Evolutionary conservation across 768 basidiomycete species (phyloP), one percentile per base, ranked within the genome.

Genomic region (Antrodiella citrinella): DNA sequence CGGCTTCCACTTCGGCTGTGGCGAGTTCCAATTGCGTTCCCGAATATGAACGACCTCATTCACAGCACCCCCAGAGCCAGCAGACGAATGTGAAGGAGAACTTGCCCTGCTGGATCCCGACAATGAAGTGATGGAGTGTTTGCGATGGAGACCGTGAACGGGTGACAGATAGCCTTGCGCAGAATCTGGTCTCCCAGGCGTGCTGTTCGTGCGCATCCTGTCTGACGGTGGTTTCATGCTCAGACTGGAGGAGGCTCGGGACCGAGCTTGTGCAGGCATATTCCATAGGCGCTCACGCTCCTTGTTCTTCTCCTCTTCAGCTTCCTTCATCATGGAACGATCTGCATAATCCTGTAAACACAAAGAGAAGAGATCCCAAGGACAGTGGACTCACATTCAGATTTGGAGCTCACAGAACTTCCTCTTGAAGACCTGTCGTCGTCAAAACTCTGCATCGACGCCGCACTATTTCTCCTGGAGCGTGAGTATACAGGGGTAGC

Each of bases 1-100:
- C 15, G 19, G 21, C n/a, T 43, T 46, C 81, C 81, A 82, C 49
- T 68, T 72, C 9, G 78, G 81, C 30, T 72, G 75, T 18, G 77
- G 77, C 12, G 81, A 74, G 60, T 81, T 80, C 83, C 82, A 84
- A 57, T 84, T 84, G 44, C 78, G 70, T 63, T 84, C 82, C 44
- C 81, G 73, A 55, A 77, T 74, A 30, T 75, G 73, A n/a, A 56
- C 49, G 4, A 65, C 51, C 19, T 43, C 35, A 18, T 51, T 47
- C 56, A 70, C 73, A n/a, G 58, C 51, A 49, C 60, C 50, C 47
- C 65, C 54, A 40, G 63, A 65, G 4, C n/a, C 35, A 4, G 4
- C 26, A 13, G 38, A 25, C 4, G 51, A 52, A 19, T 24, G 20
- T 18, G 49, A 20, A 4, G 25, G 48, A 21, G 47, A 38, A 18